Evolutionary conservation across 768 basidiomycete genomes (phyloP), one percentile per base, ranked within the genome.

Genomic region (Asterophora parasitica): DNA sequence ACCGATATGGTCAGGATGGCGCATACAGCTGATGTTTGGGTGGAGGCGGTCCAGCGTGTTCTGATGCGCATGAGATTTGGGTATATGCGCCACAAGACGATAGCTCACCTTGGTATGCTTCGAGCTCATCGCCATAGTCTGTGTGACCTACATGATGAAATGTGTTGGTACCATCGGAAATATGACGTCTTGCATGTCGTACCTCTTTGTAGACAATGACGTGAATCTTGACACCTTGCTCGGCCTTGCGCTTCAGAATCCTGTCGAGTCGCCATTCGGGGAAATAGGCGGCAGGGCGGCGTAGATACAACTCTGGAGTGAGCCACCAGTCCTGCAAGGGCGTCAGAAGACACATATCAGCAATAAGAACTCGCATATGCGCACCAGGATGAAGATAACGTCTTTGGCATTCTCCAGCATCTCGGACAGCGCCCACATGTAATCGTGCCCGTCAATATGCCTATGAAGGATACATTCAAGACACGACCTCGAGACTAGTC

Each of bases 391-490:
- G 65, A 91, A 94, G 60, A 98, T 96, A 26, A 67, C 80, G 59
- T 95, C 88, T 49, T 76, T 77, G 2, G 90, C 88, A 27, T 70
- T 78, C 39, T 88, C 87, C 15, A 97, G 74, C 66, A 94, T 73
- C 67, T 95, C 92, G 1, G 90, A 91, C 30, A 96, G 62, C 0
- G 95, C 94, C 79, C 87, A 97, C 78, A 97, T 88, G 64, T 95
- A 98, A 68, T 98, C 94, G 48, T 96, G 91, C 0, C 95, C 95
- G 57, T 95, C 94, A 39, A 95, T 77, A 61, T 93, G 92, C 84
- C 85, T 81, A 42, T 13, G 16, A 11, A 20, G 48, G 1, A 39
- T n/a, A 36, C 20, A 32, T 34, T 27, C 30, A 45, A 45, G n/a
- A n/a, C n/a, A n/a, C n/a, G n/a, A n/a, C n/a, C n/a, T n/a, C n/a